Conservation (phyloP, 495 filamentous ascomycete genomes). For the Zalerion maritima region DNA sequence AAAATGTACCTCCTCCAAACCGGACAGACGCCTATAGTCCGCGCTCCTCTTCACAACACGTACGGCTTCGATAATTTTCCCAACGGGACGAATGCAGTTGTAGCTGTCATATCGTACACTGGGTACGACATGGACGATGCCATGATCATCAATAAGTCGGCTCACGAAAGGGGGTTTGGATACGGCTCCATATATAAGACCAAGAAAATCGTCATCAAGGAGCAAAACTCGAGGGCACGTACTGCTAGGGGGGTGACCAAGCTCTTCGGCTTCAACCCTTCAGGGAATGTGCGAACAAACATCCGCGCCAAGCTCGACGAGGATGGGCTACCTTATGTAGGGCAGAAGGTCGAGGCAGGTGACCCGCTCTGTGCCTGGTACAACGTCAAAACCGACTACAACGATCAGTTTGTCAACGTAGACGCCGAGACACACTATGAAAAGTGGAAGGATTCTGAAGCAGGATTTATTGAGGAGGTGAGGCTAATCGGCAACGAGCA, state of each 20-base stretch:
- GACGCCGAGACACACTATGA: slow-evolving; percentile 70
- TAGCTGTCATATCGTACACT: slow-evolving; percentile 96
- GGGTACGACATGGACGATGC: slow-evolving; percentile 99
- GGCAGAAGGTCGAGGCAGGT: slow-evolving; percentile 58
- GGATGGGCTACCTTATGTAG: slow-evolving; percentile 74
- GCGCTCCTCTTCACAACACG: slow-evolving; percentile 81
- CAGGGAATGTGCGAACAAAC: slow-evolving; percentile 44
- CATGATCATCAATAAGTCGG: slow-evolving; percentile 98
- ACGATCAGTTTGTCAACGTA: slow-evolving; percentile 58
- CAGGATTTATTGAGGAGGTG: slow-evolving; percentile 82
- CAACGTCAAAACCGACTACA: slow-evolving; percentile 65
- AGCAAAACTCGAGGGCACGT: slow-evolving; percentile 45
- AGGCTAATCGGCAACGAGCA: slow-evolving; percentile 71
- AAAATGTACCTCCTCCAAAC: slow-evolving; percentile 91
- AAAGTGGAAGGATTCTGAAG: slow-evolving; percentile 82
- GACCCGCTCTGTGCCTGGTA: slow-evolving; percentile 80
- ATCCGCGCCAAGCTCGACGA: slow-evolving; percentile 58
- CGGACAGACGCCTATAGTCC: slow-evolving; percentile 88
- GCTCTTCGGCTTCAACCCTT: slow-evolving; percentile 75
- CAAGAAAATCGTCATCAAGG: slow-evolving; percentile 69
- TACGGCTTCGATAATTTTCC: slow-evolving; percentile 98
- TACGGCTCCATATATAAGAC: slow-evolving; percentile 97
- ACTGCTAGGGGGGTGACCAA: slow-evolving; percentile 45
- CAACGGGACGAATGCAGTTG: slow-evolving; percentile 91
- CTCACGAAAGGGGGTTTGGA: slow-evolving; percentile 93